These are phyloP conservation scores for Acrocalymma vagum DNA, from an alignment of 2,329 filamentous ascomycete species.

Conservation along the genomic window DNA sequence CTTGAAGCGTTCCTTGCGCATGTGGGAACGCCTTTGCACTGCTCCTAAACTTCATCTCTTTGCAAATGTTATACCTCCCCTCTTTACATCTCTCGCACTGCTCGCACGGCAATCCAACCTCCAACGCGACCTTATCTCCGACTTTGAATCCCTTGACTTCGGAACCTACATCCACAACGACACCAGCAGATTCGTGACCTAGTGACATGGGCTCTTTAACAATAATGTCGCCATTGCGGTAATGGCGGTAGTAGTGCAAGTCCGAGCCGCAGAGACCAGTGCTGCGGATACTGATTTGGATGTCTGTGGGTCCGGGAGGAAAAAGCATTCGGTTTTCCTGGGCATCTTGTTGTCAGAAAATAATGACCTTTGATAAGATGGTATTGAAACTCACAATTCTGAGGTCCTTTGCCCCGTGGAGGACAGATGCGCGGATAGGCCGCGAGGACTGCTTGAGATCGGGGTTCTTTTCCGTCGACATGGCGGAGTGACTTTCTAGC, in stretches of 20 bases:
- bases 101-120: slow-evolving; percentile 88
- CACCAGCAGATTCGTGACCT: slow-evolving; percentile 80
- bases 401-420: slow-evolving; percentile 69
- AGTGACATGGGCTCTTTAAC: slow-evolving; percentile 84
- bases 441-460: slow-evolving; percentile 33
- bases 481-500: slow-evolving; percentile 13
- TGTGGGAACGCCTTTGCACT: slow-evolving; percentile 69
- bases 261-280: slow-evolving; percentile 78
- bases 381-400: slow-evolving; percentile 58
- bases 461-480: slow-evolving; percentile 28
- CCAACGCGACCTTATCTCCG: slow-evolving; percentile 89
- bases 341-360: slow-evolving; percentile 17
- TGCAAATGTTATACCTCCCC: slow-evolving; percentile 70
- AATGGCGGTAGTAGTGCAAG: slow-evolving; percentile 86
- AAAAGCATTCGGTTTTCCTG: slow-evolving; percentile 63
- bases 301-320: slow-evolving; percentile 60
- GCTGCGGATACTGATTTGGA: slow-evolving; percentile 70
- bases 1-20: slow-evolving; percentile 70
- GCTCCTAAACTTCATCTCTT: slow-evolving; percentile 64
- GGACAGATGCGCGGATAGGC: slow-evolving; percentile 61
- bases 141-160: slow-evolving; percentile 69
- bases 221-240: slow-evolving; percentile 86
- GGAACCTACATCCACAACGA: slow-evolving; percentile 75
- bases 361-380: neutral
- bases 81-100: slow-evolving; percentile 63